Percentiles rank a stretch among this genome's conserved stretches.
Evolutionary conservation across 1,139 yeast species (phyloP).

Genomic region (Taphrina betulina): DNA sequence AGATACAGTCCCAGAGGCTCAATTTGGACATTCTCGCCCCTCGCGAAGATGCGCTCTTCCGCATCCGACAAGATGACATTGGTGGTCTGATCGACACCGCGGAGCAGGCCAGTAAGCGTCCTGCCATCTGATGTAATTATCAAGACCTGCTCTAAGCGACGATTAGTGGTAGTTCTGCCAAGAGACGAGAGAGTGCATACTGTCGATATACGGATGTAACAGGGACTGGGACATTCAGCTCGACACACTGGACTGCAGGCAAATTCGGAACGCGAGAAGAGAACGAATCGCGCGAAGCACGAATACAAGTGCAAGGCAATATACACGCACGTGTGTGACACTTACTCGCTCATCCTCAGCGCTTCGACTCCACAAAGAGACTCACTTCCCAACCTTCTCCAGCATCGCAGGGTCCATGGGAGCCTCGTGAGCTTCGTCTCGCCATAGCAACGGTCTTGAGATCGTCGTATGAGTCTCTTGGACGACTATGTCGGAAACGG

Average conservation of each 20-base stretch:
- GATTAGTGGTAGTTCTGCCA: background rate
- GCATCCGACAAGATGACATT: slow-evolving; percentile 34
- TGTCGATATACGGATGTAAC: slow-evolving; percentile 14
- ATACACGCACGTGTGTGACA: no score
- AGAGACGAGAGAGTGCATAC: background rate
- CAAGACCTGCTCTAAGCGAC: slow-evolving; percentile 21
- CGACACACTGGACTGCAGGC: no score
- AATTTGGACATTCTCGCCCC: slow-evolving; percentile 30
- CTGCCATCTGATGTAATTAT: slow-evolving; percentile 35
- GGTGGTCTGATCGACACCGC: slow-evolving; percentile 34
- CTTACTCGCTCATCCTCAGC: no score
- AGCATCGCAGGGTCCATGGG: no score
- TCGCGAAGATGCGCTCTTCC: slow-evolving; percentile 28
- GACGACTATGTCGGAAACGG: slow-evolving; percentile 24
- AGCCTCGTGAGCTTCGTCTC: no score
- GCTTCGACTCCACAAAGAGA: no score
- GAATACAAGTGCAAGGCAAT: no score
- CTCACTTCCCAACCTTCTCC: no score
- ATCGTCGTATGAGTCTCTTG: slow-evolving; percentile 16
- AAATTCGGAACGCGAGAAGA: no score
- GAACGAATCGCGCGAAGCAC: no score
- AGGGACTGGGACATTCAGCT: slow-evolving; percentile 11
- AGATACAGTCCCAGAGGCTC: slow-evolving; percentile 33
- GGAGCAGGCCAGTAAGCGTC: slow-evolving; percentile 26
- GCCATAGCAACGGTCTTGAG: no score